These are phyloP conservation scores for Gautieria morchelliformis DNA, from an alignment of 768 basidiomycete genomes.

Conservation along the genomic window DNA sequence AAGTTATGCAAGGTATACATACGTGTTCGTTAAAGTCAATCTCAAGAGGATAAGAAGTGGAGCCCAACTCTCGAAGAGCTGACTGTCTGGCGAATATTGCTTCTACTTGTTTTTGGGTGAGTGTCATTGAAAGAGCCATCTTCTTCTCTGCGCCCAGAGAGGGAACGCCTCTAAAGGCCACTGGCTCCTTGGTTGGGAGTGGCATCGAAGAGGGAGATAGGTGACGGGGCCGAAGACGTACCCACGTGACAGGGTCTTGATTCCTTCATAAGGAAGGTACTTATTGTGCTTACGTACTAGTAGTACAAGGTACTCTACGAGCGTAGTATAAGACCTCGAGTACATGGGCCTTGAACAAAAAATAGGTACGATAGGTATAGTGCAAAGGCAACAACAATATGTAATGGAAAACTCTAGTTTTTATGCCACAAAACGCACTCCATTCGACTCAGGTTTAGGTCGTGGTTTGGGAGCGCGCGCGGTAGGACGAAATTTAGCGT, in stretches of 20 bases:
- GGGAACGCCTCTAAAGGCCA: slow-evolving; percentile 4
- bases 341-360: not conserved
- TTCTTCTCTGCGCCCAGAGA: slow-evolving; percentile 1
- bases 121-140: slow-evolving; percentile 5
- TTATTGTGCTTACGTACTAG: too few species aligned
- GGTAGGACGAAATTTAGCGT: slow-evolving; percentile 39
- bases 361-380: not conserved
- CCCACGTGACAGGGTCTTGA: not conserved
- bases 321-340: too few species aligned
- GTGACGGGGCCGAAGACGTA: not conserved
- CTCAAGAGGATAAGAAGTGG: slow-evolving; percentile 2
- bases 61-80: not conserved
- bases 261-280: too few species aligned
- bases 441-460: not conserved
- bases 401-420: not conserved
- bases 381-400: not conserved
- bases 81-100: slow-evolving; percentile 3
- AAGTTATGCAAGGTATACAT: not conserved
- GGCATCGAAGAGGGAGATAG: not conserved
- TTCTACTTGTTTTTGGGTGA: slow-evolving; percentile 8
- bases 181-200: slow-evolving; percentile 2
- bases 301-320: too few species aligned
- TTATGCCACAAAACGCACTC: slow-evolving; percentile 2
- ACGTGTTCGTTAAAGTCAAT: slow-evolving; percentile 8
- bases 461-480: not conserved